Base-by-base conservation (phyloP, 208 protist species). In the Balamuthia mandrillaris region DNA sequence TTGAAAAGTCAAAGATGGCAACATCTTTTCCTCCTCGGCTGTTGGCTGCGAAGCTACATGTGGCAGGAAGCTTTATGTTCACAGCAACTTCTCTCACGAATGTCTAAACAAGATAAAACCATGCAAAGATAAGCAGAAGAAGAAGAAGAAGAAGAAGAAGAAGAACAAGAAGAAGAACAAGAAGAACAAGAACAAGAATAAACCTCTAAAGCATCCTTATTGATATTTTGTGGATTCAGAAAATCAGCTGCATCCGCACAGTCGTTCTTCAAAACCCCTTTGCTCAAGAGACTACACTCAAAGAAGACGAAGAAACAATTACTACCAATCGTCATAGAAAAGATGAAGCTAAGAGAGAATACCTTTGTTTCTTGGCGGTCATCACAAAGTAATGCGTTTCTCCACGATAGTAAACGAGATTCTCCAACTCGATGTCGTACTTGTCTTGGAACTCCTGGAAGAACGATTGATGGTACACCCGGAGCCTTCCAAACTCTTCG, bases 301-400 rank as follows among this genome's bases (percentile, higher is more conserved):
- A 24, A 27, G 47, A 33, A 6, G 14, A 9, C 47, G 24, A 12
- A 63, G 16, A 24, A 24, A 54, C 18, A 21, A 54, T 18, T 54
- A 54, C 47, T 54, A 24, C 16, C 18, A 54, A 24, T 54, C 47
- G 16, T n/a, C 37, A 77, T 52, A 42, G 49, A 27, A 27, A 52
- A 54, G 49, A 9, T 35, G 39, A 7, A 33, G 45, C 10, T 58
- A 35, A 42, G 18, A n/a, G n/a, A n/a, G 35, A 16, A 41, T 31
- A 63, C 68, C 68, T 78, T 33, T 45, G 10, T 12, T 18, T 78
- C 68, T 35, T 82, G 52, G 75, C 75, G 7, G 75, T 82, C 75
- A 82, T 82, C 21, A 82, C 75, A 39, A 82, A 82, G 49, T 82
- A 82, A 42, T 82, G 75, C 14, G 75, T 82, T 51, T 82, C 75